Evolutionary conservation across 768 basidiomycete species (phyloP).

Genomic region (Leccinum aurantiacum): DNA sequence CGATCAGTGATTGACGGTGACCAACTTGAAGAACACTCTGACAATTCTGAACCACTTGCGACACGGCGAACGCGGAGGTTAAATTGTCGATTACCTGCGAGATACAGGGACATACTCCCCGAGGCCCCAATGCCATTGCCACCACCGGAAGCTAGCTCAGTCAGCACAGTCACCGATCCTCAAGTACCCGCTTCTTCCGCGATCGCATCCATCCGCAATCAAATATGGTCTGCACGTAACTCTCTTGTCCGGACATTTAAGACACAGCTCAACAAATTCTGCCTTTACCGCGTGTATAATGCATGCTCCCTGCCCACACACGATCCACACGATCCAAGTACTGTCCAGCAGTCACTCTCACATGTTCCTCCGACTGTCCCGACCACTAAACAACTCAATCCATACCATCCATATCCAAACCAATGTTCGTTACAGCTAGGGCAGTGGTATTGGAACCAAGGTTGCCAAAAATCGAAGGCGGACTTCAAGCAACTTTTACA

Average conservation of each 20-base stretch:
- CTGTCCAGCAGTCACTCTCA: background rate
- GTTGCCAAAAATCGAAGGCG: background rate
- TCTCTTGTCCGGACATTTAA: background rate
- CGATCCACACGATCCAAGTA: too few species aligned
- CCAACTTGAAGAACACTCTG: background rate
- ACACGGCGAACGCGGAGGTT: background rate
- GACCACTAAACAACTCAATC: background rate
- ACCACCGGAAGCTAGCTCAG: background rate
- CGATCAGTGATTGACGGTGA: background rate
- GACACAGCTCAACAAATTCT: too few species aligned
- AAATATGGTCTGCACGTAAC: background rate
- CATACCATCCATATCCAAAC: background rate
- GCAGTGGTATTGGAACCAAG: background rate
- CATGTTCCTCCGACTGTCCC: background rate
- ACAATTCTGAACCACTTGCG: background rate
- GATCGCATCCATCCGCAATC: background rate
- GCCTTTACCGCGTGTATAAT: too few species aligned
- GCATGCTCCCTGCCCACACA: too few species aligned
- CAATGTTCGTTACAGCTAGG: background rate
- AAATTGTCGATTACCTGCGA: background rate
- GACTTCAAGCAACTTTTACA: background rate
- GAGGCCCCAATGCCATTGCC: background rate
- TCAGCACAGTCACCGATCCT: background rate
- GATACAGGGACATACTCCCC: background rate
- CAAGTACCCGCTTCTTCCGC: background rate